These are phyloP conservation scores for Cystobasidium ongulense DNA, from an alignment of 768 basidiomycete species.

Conservation along the genomic window DNA sequence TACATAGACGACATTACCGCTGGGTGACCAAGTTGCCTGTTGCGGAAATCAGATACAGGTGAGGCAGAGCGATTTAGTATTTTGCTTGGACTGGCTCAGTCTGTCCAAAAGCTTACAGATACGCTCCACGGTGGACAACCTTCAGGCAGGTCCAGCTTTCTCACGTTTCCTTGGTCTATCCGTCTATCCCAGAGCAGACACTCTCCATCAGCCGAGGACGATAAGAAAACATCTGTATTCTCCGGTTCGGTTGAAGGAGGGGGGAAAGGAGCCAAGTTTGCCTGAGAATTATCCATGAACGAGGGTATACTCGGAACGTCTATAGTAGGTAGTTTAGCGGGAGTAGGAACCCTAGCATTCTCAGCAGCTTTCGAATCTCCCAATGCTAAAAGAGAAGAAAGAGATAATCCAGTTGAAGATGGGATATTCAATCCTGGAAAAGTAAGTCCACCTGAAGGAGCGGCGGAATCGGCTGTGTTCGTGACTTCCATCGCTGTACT, in stretches of 20 bases:
- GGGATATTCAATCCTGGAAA: constrained; percentile 2
- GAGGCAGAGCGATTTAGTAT: no score
- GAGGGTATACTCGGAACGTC: background rate
- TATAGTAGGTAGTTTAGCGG: background rate
- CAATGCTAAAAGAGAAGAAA: constrained; percentile 1
- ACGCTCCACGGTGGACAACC: constrained; percentile 79
- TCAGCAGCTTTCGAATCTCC: background rate
- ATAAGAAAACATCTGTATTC: constrained; percentile 67
- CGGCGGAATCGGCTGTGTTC: background rate
- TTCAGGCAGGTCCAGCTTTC: constrained; percentile 23
- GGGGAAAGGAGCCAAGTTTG: background rate
- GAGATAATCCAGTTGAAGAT: constrained; percentile 11
- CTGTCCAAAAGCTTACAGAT: constrained; percentile 56
- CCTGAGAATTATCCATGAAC: background rate
- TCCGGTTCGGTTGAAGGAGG: constrained; percentile 53
- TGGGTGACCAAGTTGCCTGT: constrained; percentile 88
- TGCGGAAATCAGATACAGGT: no score
- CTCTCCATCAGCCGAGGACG: constrained; percentile 83
- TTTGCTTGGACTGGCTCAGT: no score
- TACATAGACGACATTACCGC: constrained; percentile 79
- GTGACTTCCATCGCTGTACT: constrained; percentile 26
- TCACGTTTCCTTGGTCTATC: constrained; percentile 41
- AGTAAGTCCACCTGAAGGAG: constrained; percentile 5
- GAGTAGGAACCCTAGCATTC: background rate
- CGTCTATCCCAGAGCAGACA: constrained; percentile 85